Evolutionary conservation across 768 basidiomycete species (phyloP).

Genomic region (Suillus subalutaceus): DNA sequence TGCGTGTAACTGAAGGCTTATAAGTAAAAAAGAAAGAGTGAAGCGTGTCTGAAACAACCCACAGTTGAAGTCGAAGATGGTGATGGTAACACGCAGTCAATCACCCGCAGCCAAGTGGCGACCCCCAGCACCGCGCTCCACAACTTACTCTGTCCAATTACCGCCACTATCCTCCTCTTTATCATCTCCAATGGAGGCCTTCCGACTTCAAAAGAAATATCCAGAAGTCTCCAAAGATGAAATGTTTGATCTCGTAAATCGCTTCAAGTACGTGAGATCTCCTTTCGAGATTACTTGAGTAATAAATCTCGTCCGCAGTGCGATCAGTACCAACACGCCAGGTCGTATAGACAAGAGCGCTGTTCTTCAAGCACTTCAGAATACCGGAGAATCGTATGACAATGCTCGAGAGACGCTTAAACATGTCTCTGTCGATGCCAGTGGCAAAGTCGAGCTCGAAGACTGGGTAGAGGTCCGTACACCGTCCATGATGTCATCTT

Average conservation of each 20-base stretch:
- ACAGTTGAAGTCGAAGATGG: conserved; percentile 1
- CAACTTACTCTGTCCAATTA: conserved; percentile 17
- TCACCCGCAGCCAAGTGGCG: conserved; percentile 19
- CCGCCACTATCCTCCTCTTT: conserved; percentile 8
- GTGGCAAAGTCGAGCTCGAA: conserved; percentile 94
- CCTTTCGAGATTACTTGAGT: conserved; percentile 4
- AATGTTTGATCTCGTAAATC: conserved; percentile 91
- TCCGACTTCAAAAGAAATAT: conserved; percentile 89
- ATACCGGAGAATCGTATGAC: conserved; percentile 89
- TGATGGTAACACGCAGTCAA: conserved; percentile 15
- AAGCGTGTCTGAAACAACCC: not conserved
- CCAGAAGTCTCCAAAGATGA: conserved; percentile 91
- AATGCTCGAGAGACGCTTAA: conserved; percentile 89
- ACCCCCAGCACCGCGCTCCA: conserved; percentile 11
- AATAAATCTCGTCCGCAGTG: conserved; percentile 41
- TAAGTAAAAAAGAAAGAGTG: not conserved
- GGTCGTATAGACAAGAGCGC: conserved; percentile 83
- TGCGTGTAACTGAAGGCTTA: not conserved
- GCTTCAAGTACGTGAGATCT: conserved; percentile 82
- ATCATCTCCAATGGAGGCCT: conserved; percentile 64
- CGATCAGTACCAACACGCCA: conserved; percentile 76
- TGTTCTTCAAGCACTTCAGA: conserved; percentile 77
- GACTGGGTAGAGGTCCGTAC: conserved; percentile 94
- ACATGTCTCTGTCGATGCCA: conserved; percentile 90
- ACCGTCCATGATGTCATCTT: conserved; percentile 27